Percentiles rank a stretch among this genome's conserved stretches.
These are phyloP conservation scores for Shiraia sp. DNA, from an alignment of 2,329 filamentous ascomycete genomes.

Conservation along the genomic window DNA sequence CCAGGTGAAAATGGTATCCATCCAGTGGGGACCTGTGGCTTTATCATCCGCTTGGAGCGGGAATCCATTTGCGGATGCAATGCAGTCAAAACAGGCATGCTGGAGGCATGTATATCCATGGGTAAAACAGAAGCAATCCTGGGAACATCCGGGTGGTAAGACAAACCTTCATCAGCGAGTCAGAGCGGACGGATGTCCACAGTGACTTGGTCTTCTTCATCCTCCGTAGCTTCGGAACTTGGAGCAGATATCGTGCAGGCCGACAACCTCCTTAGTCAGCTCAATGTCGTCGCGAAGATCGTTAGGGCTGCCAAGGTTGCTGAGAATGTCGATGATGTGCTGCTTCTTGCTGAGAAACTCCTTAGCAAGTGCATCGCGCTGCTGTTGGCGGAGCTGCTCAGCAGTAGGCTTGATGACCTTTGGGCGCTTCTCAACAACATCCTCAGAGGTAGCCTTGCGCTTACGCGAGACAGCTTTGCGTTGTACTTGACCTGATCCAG, in stretches of 20 bases:
- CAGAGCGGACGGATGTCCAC: conserved; percentile 22
- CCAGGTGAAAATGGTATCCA: conserved; percentile 26
- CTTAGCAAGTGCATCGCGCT: conserved; percentile 33
- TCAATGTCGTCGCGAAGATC: conserved; percentile 41
- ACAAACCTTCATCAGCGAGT: conserved; percentile 37
- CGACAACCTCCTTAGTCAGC: conserved; percentile 39
- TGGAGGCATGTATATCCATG: conserved; percentile 22
- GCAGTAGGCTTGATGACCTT: conserved; percentile 35
- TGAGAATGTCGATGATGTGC: conserved; percentile 38
- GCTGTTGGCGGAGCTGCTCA: conserved; percentile 41
- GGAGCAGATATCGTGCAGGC: conserved; percentile 40
- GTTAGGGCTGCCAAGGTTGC: conserved; percentile 36
- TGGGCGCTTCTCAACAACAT: conserved; percentile 38
- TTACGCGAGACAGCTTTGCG: conserved; percentile 39
- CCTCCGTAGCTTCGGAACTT: conserved; percentile 38
- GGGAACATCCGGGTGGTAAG: conserved; percentile 22
- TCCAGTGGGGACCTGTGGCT: conserved; percentile 16
- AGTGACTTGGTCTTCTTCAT: conserved; percentile 28
- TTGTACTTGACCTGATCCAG: conserved; percentile 22
- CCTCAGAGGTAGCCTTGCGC: conserved; percentile 40
- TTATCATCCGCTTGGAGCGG: conserved; percentile 6
- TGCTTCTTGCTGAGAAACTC: conserved; percentile 42
- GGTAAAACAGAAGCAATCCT: conserved; percentile 14
- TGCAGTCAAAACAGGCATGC: conserved; percentile 28
- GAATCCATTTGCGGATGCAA: conserved; percentile 27